Evolutionary conservation across 306 rosid species (phyloP).

Genomic region (Lagenaria siceraria): DNA sequence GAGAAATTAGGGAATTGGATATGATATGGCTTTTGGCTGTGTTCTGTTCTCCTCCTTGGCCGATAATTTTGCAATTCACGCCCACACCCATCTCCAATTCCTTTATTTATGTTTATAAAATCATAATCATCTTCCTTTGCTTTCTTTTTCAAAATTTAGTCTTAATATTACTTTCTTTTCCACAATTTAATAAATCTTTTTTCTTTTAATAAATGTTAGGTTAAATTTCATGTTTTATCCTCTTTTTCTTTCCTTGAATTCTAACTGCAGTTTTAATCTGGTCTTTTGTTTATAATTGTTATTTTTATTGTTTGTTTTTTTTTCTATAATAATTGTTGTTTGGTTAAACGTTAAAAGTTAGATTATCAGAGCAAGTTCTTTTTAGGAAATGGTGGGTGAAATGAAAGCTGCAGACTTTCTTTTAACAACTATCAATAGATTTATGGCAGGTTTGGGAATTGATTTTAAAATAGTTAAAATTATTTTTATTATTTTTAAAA

Average conservation of each 20-base stretch:
- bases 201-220: not conserved
- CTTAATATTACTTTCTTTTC: not conserved
- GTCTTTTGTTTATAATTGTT: not conserved
- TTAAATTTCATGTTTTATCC: not conserved
- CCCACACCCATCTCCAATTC: not conserved
- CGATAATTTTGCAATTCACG: conserved; percentile 1
- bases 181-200: not conserved
- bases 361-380: too few species aligned
- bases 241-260: not conserved
- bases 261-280: too few species aligned
- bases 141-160: not conserved
- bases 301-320: not conserved
- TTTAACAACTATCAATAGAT: too few species aligned
- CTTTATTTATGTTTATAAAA: not conserved
- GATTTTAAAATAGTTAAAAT: too few species aligned
- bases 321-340: too few species aligned
- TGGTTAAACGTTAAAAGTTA: too few species aligned
- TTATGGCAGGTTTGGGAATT: too few species aligned
- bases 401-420: too few species aligned
- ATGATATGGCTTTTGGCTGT: not conserved
- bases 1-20: not conserved
- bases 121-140: not conserved
- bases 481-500: too few species aligned
- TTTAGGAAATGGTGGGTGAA: too few species aligned
- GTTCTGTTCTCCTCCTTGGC: not conserved